Base-by-base conservation (phyloP, 2,329 filamentous ascomycete species). In the Aureobasidium sp. region DNA sequence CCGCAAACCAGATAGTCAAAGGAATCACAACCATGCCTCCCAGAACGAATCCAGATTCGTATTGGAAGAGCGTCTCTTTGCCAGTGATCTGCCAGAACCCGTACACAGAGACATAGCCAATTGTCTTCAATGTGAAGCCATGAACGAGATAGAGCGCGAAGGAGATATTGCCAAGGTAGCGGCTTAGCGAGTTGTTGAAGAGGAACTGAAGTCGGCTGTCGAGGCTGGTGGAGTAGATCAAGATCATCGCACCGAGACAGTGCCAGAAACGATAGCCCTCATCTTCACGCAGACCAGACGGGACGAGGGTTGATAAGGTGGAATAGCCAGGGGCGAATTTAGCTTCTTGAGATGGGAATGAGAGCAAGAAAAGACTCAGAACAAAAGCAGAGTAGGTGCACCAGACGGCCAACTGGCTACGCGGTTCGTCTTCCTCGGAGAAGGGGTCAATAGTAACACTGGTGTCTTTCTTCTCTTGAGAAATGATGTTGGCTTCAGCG, bases 121-220 rank as follows among this genome's bases (percentile, higher is more conserved):
- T 66, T 3, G 78, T 77, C 64, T 84, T 81, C 68, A 82, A 76
- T 1, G 79, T 78, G 2, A 82, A 80, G 2, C 82, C 82, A 68
- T 86, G 83, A 75, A 85, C 80, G 6, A 86, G 76, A 69, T 86
- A 86, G 34, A 86, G 69, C 51, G 82, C 80, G 67, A 82, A 86
- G 50, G 81, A 84, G 65, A 85, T 80, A 68, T 79, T 80, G 63
- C 83, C 83, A 12, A 85, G 73, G 70, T 85, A 85, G 68, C 84
- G 82, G 2, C 82, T 75, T 20, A 76, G 64, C 1, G 70, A 66
- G 1, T 74, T 72, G 68, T 79, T 80, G 72, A 84, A 84, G 59
- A 83, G 71, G 26, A 72, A 70, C 66, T 80, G 78, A 76, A 80
- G 69, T 2, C 73, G 70, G 5, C 76, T 78, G 63, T 79, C 76